Percentiles rank a stretch among this genome's conserved stretches.
These are phyloP conservation scores for Scenedesmus sp. DNA, from an alignment of 163 green algal genomes.

Conservation along the genomic window DNA sequence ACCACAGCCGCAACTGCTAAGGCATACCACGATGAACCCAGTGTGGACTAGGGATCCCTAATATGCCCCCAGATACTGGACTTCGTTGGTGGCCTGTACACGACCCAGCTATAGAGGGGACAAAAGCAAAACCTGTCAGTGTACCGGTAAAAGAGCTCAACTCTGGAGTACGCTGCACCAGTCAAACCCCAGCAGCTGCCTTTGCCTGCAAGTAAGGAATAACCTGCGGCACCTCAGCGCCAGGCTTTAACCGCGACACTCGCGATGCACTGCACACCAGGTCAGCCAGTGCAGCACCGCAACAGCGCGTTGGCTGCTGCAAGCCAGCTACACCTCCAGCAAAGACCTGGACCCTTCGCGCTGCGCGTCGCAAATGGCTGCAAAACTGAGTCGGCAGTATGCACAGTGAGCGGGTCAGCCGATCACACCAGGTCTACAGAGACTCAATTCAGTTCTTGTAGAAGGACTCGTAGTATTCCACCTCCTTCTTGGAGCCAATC, in stretches of 20 bases:
- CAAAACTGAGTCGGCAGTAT: background rate
- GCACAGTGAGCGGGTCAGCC: too few species aligned
- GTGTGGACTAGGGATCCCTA: too few species aligned
- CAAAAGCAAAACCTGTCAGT: background rate
- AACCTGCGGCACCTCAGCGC: background rate
- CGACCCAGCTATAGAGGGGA: background rate
- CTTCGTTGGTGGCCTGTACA: too few species aligned
- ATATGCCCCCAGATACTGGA: background rate
- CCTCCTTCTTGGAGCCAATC: conserved; percentile 90
- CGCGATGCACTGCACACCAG: background rate
- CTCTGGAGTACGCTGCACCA: background rate
- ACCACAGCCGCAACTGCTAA: background rate
- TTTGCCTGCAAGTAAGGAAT: background rate
- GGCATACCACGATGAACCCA: too few species aligned
- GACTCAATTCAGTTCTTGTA: conserved; percentile 62
- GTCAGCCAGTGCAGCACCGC: background rate
- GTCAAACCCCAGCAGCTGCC: background rate
- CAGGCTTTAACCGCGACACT: background rate
- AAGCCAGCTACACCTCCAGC: background rate
- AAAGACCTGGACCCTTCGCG: background rate
- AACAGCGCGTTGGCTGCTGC: background rate
- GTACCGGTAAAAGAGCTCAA: background rate
- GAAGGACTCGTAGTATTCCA: conserved; percentile 94
- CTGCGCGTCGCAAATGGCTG: background rate
- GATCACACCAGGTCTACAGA: background rate